These are phyloP conservation scores for Tulasnella sp. DNA, from an alignment of 768 basidiomycete genomes.

Conservation along the genomic window DNA sequence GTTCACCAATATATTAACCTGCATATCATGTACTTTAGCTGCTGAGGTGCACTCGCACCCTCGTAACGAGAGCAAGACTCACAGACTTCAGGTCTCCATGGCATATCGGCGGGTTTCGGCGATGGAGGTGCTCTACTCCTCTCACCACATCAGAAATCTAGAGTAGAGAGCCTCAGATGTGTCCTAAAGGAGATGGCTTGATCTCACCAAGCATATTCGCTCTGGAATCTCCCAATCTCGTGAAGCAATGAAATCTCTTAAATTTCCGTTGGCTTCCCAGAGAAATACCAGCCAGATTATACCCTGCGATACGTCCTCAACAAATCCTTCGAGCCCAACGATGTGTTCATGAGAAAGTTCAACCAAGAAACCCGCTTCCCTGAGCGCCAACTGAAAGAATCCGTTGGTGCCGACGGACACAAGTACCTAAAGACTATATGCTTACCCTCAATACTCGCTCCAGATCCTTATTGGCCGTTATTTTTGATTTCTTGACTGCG, in stretches of 20 bases:
- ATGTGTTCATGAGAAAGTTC: not conserved
- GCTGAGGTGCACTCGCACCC: no score
- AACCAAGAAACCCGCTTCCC: not conserved
- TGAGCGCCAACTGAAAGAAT: not conserved
- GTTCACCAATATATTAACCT: not conserved
- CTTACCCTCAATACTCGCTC: not conserved
- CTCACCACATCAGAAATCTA: not conserved
- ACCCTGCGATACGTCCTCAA: not conserved
- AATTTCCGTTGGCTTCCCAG: not conserved
- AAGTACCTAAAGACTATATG: not conserved
- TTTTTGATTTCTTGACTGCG: not conserved
- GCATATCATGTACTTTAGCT: not conserved
- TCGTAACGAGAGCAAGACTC: not conserved
- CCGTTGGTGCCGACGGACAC: not conserved
- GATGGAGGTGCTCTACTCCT: not conserved
- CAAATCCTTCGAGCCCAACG: not conserved
- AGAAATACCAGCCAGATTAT: constrained; percentile 3
- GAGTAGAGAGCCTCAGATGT: not conserved
- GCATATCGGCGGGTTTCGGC: not conserved
- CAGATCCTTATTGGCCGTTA: not conserved
- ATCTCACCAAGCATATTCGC: not conserved
- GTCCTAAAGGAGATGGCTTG: not conserved
- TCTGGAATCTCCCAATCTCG: not conserved
- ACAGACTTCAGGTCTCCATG: not conserved
- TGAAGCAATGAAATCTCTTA: not conserved